Base-by-base conservation (phyloP, 2,329 filamentous ascomycete species). In the Fonsecaea pedrosoi region DNA sequence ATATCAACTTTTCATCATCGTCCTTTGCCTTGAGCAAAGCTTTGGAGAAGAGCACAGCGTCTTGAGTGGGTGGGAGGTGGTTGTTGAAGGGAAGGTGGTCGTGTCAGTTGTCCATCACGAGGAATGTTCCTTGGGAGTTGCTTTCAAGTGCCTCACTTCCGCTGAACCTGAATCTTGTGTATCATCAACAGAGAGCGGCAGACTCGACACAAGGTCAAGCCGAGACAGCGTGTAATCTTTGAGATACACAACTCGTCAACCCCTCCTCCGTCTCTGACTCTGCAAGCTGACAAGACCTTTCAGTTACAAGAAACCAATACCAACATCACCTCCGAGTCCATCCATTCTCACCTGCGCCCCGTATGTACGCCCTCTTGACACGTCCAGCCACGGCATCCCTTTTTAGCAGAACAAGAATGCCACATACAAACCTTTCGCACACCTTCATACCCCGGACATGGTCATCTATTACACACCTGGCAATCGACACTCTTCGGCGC, bases 1-100 rank as follows among this genome's bases (percentile, higher is more conserved):
- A 48, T 13, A 13, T 8, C 38, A 35, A 12, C 64, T 66, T 66
- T 66, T 66, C 64, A 66, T 66, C 45, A 62, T 59, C 8, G 56
- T 18, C 35, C 25, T 53, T 54, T 40, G 37, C 64, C 59, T 66
- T 62, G 58, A 15, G 64, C 50, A 35, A 40, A 58, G 59, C 48
- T 42, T 57, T 66, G 64, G 59, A 66, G 64, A 66, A 66, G 64
- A 65, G 61, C 35, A 8, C 45, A 12, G 37, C 13, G 9, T 13
- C 3, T 25, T 45, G 40, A 8, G 25, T 25, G 2, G 25, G 6
- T 50, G 45, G 21, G 40, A n/a, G 15, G 18, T 4, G 37, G 37
- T 40, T 13, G 1, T 13, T 25, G 25, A 3, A 25, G 37, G 37
- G 12, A 40, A 4, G 37, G 8, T 10, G 1, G 37, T 40, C 37